Evolutionary conservation across 345 rosid species (phyloP).

Genomic region (Ceriops zippeliana): DNA sequence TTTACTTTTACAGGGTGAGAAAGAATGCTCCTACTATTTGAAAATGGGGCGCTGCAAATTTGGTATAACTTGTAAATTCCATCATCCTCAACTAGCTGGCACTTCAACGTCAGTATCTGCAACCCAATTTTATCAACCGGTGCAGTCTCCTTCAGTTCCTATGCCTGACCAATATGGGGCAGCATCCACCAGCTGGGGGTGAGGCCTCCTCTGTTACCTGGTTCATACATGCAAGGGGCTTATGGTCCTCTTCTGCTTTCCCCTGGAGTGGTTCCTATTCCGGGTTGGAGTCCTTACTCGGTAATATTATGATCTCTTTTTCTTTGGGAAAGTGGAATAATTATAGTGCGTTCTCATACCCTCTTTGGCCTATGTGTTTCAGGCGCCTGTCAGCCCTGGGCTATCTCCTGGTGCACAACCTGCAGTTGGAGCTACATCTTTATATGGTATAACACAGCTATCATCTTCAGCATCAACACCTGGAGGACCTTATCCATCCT

Average conservation of each 20-base stretch:
- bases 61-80: constrained; percentile 32
- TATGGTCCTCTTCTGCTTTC: constrained; percentile 20
- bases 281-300: constrained; percentile 26
- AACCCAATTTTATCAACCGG: constrained; percentile 29
- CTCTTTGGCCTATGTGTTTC: constrained; percentile 21
- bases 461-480: constrained; percentile 15
- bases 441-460: constrained; percentile 22
- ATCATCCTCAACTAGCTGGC: constrained; percentile 29
- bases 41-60: constrained; percentile 30
- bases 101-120: constrained; percentile 22
- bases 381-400: constrained; percentile 32
- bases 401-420: constrained; percentile 28
- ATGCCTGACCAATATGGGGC: constrained; percentile 25
- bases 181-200: constrained; percentile 20
- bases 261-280: constrained; percentile 30
- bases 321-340: constrained; percentile 3
- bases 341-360: constrained; percentile 8
- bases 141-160: constrained; percentile 28
- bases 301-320: constrained; percentile 28
- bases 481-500: constrained; percentile 17
- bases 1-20: constrained; percentile 19
- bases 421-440: constrained; percentile 26
- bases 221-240: constrained; percentile 22
- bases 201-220: constrained; percentile 29
- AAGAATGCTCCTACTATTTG: constrained; percentile 32